Percentiles rank a stretch among this genome's conserved stretches.
phyloP scores from a whole-genome alignment of 2,329 filamentous ascomycete species.

The Penicillium sclerotiorum region DNA sequence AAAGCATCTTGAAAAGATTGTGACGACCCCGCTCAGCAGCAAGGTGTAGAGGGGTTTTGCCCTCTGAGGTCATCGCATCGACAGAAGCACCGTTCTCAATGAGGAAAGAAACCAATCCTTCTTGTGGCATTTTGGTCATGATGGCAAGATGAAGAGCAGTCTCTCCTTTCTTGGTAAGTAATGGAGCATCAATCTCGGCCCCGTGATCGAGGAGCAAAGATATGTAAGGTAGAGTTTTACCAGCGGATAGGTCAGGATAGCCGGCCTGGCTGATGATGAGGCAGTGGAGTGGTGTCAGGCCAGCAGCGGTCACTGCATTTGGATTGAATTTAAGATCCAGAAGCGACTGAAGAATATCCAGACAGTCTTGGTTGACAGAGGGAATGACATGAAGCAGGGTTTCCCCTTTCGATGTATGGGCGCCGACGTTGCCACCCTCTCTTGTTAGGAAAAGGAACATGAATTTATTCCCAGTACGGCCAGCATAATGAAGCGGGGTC shows the following conservation, averaged over 20 bases:
- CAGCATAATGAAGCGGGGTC: conserved; percentile 34
- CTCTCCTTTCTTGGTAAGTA: conserved; percentile 14
- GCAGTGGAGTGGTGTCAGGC: conserved; percentile 25
- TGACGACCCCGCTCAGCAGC: conserved; percentile 32
- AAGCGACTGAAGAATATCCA: conserved; percentile 29
- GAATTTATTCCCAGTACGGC: conserved; percentile 28
- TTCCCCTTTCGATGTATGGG: conserved; percentile 32
- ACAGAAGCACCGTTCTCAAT: conserved; percentile 23
- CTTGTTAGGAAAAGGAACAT: conserved; percentile 30
- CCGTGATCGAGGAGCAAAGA: conserved; percentile 25
- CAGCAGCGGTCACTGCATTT: conserved; percentile 19
- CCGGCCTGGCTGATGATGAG: conserved; percentile 6
- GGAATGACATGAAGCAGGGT: conserved; percentile 34
- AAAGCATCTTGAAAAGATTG: conserved; percentile 24
- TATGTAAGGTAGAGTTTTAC: conserved; percentile 6
- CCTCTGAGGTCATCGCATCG: conserved; percentile 21
- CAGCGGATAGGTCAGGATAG: background rate
- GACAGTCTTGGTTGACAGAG: conserved; percentile 21
- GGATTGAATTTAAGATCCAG: conserved; percentile 19
- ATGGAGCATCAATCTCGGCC: conserved; percentile 26
- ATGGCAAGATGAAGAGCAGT: conserved; percentile 33
- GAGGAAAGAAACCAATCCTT: conserved; percentile 25
- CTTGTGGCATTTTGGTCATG: conserved; percentile 19
- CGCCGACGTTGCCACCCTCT: conserved; percentile 25
- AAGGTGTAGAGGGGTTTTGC: conserved; percentile 28